These are phyloP conservation scores for Xylaria sp. DNA, from an alignment of 2,329 filamentous ascomycete species.

Conservation along the genomic window DNA sequence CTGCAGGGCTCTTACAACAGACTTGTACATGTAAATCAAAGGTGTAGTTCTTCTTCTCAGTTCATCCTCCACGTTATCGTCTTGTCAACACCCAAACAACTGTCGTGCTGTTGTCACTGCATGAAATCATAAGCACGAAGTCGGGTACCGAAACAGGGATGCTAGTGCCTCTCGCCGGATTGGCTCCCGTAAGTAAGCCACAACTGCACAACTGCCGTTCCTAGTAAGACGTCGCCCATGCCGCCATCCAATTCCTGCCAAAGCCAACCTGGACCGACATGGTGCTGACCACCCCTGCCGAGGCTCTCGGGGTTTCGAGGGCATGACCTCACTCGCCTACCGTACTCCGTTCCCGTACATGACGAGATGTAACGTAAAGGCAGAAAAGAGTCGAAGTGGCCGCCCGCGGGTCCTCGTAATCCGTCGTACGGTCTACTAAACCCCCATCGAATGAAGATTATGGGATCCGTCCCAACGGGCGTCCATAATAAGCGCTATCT, in stretches of 20 bases:
- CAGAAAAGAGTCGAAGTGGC: not conserved
- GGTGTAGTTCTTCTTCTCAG: not conserved
- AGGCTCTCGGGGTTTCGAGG: constrained; percentile 25
- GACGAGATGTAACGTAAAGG: constrained; percentile 29
- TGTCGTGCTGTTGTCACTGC: not conserved
- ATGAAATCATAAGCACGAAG: constrained; percentile 15
- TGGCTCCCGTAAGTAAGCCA: constrained; percentile 27
- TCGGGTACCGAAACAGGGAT: constrained; percentile 22
- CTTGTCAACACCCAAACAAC: not conserved
- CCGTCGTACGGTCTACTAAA: not conserved
- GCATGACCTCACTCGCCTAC: constrained; percentile 25
- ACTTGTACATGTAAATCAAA: not conserved
- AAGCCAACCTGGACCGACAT: not conserved
- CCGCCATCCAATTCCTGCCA: constrained; percentile 25
- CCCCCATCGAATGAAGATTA: constrained; percentile 11
- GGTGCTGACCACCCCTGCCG: constrained; percentile 22
- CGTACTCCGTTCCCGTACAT: constrained; percentile 18
- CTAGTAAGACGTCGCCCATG: constrained; percentile 23
- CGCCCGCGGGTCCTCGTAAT: not conserved
- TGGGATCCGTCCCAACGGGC: not conserved
- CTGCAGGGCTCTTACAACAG: not conserved
- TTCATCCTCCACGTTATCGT: not conserved
- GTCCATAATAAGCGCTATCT: constrained; percentile 18
- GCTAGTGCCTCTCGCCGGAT: constrained; percentile 17
- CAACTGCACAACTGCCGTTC: constrained; percentile 35